These are phyloP conservation scores for Coniella vitis DNA, from an alignment of 2,329 filamentous ascomycete genomes.

Conservation along the genomic window DNA sequence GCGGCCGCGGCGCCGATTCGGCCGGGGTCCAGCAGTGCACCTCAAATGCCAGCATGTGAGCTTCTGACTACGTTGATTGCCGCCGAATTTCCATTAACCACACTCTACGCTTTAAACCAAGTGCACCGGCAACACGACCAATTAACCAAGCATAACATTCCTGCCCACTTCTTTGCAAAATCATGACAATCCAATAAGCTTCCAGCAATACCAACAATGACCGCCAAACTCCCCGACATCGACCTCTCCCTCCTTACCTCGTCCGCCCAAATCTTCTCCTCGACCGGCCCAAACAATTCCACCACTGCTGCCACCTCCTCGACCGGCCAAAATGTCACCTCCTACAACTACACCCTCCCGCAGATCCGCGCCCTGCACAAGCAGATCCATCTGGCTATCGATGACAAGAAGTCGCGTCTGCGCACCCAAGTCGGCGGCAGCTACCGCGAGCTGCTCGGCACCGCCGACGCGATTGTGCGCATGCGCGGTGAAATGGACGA, in stretches of 20 bases:
- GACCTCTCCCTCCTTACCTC: conserved; percentile 42
- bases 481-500: conserved; percentile 75
- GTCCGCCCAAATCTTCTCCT: conserved; percentile 46
- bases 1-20: too few species aligned
- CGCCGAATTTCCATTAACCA: not conserved
- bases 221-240: conserved; percentile 34
- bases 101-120: not conserved
- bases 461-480: conserved; percentile 85
- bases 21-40: too few species aligned
- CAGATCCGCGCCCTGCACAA: conserved; percentile 59
- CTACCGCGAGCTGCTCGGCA: conserved; percentile 86
- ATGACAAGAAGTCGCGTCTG: conserved; percentile 56
- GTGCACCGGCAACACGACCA: too few species aligned
- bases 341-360: conserved; percentile 54
- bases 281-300: too few species aligned
- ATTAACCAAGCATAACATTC: not conserved
- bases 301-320: conserved; percentile 27
- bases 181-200: conserved; percentile 11
- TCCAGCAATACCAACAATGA: conserved; percentile 26
- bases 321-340: not conserved
- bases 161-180: not conserved
- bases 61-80: too few species aligned
- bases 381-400: conserved; percentile 49
- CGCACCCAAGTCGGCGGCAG: conserved; percentile 58
- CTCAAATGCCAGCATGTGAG: not conserved